A percentile compares a stretch with the other conserved stretches of the same genome.
phyloP scores from a whole-genome alignment of 768 basidiomycete species.

The Stropharia rugosoannulata region DNA sequence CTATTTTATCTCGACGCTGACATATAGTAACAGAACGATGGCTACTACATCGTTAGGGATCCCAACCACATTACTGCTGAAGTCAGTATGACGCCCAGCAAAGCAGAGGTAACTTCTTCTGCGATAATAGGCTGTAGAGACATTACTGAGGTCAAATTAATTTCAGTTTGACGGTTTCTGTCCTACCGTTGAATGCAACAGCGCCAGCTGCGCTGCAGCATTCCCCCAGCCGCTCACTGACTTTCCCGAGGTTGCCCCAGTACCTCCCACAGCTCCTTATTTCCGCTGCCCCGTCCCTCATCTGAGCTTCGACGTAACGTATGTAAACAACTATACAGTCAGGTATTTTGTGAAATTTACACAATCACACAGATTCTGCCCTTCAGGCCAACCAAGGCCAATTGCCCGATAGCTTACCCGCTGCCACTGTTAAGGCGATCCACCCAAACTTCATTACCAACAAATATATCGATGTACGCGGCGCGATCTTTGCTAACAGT shows the following conservation, averaged over 20 bases:
- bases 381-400: conserved; percentile 18
- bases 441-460: conserved; percentile 25
- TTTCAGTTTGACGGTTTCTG: conserved; percentile 20
- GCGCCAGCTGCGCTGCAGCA: conserved; percentile 22
- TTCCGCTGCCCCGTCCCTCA: background rate
- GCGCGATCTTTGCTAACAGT: conserved; percentile 24
- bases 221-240: conserved; percentile 26
- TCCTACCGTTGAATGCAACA: conserved; percentile 19
- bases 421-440: conserved; percentile 13
- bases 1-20: conserved; percentile 1
- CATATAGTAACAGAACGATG: conserved; percentile 13
- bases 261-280: conserved; percentile 18
- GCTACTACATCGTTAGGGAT: conserved; percentile 32
- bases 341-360: background rate
- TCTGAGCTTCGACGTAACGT: background rate
- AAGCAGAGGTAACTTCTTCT: conserved; percentile 16
- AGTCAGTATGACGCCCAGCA: conserved; percentile 26
- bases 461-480: conserved; percentile 35
- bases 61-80: conserved; percentile 30
- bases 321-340: background rate
- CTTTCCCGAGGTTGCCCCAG: conserved; percentile 17
- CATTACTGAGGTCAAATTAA: too few relatives aligned
- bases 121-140: background rate
- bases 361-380: conserved; percentile 19
- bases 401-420: conserved; percentile 10